Evolutionary conservation across 192 early-diverging fungal species (phyloP).

Genomic region (Chytriomyces sp.): DNA sequence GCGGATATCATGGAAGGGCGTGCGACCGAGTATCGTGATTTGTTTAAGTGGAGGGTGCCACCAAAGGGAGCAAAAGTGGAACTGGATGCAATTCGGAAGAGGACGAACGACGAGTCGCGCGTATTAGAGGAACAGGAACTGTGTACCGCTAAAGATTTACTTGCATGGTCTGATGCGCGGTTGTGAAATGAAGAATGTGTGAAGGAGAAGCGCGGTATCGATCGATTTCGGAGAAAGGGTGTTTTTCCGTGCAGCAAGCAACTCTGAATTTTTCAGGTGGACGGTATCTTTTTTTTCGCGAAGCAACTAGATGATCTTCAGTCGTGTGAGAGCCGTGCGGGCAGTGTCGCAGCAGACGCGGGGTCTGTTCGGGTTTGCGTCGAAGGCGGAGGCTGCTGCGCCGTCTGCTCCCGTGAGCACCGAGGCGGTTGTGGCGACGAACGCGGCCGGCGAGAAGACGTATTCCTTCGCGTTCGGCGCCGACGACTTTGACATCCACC

Average conservation of each 20-base stretch:
- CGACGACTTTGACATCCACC: conserved; percentile 78
- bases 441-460: conserved; percentile 15
- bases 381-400: conserved; percentile 8
- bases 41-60: conserved; percentile 7
- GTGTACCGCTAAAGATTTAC: background rate
- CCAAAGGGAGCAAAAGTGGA: background rate
- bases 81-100: conserved; percentile 18
- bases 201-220: no score
- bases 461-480: conserved; percentile 72
- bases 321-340: no score
- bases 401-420: background rate
- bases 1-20: conserved; percentile 47
- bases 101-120: background rate
- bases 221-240: no score
- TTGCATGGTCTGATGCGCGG: background rate
- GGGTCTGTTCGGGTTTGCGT: background rate
- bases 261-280: no score
- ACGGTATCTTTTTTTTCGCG: no score
- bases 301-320: no score
- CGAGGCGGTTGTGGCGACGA: conserved; percentile 2
- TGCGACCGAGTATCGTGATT: background rate
- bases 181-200: background rate
- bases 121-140: conserved; percentile 2
- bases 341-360: background rate
- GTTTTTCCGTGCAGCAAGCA: no score